Evolutionary conservation across 2,329 filamentous ascomycete genomes (phyloP).

Genomic region (Pestalotiopsis sp.): DNA sequence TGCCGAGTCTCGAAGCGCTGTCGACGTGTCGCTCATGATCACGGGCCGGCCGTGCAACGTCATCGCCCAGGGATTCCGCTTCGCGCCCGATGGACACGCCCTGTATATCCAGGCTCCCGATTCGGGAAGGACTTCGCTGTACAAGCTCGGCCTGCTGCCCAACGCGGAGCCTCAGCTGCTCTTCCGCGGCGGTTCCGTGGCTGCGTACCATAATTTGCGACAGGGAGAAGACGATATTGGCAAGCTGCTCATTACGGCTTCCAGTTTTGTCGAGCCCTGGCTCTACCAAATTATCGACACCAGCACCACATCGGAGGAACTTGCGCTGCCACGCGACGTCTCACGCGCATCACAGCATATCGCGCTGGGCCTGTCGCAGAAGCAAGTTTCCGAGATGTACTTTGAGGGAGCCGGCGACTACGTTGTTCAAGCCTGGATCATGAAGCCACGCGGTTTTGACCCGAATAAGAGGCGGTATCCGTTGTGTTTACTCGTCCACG

Average conservation of each 20-base stretch:
- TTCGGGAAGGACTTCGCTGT: slow-evolving; percentile 36
- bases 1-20: slow-evolving; percentile 27
- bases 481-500: slow-evolving; percentile 40
- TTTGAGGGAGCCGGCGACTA: slow-evolving; percentile 39
- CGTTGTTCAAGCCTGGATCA: slow-evolving; percentile 41
- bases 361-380: slow-evolving; percentile 35
- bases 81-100: slow-evolving; percentile 33
- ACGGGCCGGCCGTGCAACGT: slow-evolving; percentile 29
- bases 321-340: slow-evolving; percentile 27
- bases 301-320: not conserved
- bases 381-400: slow-evolving; percentile 45
- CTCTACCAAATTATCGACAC: slow-evolving; percentile 39
- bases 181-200: slow-evolving; percentile 29
- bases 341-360: slow-evolving; percentile 32
- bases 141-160: slow-evolving; percentile 34
- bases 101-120: slow-evolving; percentile 37
- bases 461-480: slow-evolving; percentile 38
- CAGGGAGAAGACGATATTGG: slow-evolving; percentile 27
- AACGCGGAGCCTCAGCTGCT: slow-evolving; percentile 29
- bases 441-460: slow-evolving; percentile 42
- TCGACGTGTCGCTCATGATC: slow-evolving; percentile 32
- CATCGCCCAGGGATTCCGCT: slow-evolving; percentile 36
- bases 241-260: slow-evolving; percentile 38
- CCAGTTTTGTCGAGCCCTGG: slow-evolving; percentile 40
- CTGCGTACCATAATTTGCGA: slow-evolving; percentile 29